Evolutionary conservation across 129 eudicot genomes (phyloP).

Genomic region (Logfia minima): DNA sequence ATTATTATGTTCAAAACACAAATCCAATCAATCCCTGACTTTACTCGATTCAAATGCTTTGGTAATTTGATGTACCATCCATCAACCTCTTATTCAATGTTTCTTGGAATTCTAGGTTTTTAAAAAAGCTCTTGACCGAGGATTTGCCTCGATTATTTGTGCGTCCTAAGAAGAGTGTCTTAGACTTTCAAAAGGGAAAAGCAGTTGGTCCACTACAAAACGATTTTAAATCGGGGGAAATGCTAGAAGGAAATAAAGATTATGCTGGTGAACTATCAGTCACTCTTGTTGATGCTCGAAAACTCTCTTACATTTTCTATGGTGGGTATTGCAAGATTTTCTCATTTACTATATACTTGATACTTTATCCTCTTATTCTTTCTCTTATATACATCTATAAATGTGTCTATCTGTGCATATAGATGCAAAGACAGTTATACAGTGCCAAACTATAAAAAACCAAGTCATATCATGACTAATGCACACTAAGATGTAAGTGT

Average conservation of each 20-base stretch:
- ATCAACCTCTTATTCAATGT: slow-evolving; percentile 12
- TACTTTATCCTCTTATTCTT: neutral
- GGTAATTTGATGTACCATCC: slow-evolving; percentile 3
- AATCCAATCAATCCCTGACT: neutral
- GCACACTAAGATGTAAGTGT: neutral
- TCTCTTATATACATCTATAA: slow-evolving; percentile 29
- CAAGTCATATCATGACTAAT: neutral
- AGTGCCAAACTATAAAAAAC: neutral
- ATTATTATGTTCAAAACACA: neutral
- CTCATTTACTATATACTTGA: neutral
- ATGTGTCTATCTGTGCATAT: neutral
- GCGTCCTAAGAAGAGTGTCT: slow-evolving; percentile 84
- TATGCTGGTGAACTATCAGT: slow-evolving; percentile 91
- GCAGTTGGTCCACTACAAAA: slow-evolving; percentile 67
- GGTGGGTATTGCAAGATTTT: slow-evolving; percentile 35
- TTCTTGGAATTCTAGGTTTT: slow-evolving; percentile 53
- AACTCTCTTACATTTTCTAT: slow-evolving; percentile 63
- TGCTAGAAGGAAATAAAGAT: slow-evolving; percentile 73
- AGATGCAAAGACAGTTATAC: neutral
- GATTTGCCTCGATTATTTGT: slow-evolving; percentile 87
- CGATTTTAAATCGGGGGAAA: slow-evolving; percentile 54
- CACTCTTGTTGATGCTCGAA: slow-evolving; percentile 92
- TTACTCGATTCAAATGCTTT: neutral
- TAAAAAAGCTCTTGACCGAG: slow-evolving; percentile 84
- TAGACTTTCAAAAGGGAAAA: slow-evolving; percentile 86